phyloP scores from a whole-genome alignment of 352 stramenopile species.

The Pythium utonaiense region DNA sequence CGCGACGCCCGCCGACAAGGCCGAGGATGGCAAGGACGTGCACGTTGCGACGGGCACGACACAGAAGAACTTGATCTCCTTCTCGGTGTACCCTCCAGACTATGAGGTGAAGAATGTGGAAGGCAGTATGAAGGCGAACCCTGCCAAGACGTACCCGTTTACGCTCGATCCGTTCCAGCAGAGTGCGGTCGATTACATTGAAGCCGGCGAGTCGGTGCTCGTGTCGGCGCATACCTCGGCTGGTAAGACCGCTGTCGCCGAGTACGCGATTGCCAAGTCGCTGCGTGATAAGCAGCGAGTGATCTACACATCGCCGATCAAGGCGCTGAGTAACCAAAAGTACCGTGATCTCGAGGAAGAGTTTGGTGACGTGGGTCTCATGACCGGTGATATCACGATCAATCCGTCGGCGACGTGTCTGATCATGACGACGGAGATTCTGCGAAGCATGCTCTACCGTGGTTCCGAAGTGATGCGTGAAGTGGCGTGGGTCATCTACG shows the following conservation, averaged over 20 bases:
- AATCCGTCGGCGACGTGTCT: constrained; percentile 97
- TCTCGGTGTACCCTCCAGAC: constrained; percentile 88
- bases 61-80: constrained; percentile 95
- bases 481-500: constrained; percentile 99
- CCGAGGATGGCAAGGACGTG: constrained; percentile 40
- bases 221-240: constrained; percentile 98
- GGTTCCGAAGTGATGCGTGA: constrained; percentile 98
- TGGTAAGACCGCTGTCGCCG: constrained; percentile 95
- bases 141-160: constrained; percentile 98
- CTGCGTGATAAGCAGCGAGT: constrained; percentile 91
- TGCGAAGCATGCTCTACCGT: constrained; percentile 98
- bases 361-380: constrained; percentile 96
- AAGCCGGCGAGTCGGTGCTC: constrained; percentile 96
- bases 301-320: constrained; percentile 99
- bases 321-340: constrained; percentile 99
- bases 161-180: constrained; percentile 98
- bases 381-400: constrained; percentile 99
- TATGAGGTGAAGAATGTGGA: constrained; percentile 46
- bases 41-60: constrained; percentile 91
- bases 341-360: constrained; percentile 97
- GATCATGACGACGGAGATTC: constrained; percentile 98
- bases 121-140: constrained; percentile 53
- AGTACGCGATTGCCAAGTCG: constrained; percentile 99
- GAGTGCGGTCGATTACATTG: constrained; percentile 95
- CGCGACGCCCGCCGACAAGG: constrained; percentile 41